Evolutionary conservation across 176 grass and related monocot species (phyloP).

Genomic region (Aegilops umbellulata): DNA sequence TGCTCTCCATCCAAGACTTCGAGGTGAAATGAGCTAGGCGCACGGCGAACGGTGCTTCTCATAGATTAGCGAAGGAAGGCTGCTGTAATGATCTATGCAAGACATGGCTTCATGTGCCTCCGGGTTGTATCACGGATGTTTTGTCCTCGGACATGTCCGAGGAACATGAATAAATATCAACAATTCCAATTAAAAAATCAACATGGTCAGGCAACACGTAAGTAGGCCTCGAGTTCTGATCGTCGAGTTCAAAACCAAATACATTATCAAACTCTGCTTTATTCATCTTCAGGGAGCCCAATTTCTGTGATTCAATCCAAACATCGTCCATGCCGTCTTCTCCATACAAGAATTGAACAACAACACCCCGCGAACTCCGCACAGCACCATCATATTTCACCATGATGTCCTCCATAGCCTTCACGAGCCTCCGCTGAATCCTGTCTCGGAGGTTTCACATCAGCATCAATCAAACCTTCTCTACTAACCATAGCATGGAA

Average conservation of each 20-base stretch:
- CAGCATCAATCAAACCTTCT: conserved; percentile 80
- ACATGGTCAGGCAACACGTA: conserved; percentile 60
- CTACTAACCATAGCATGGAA: conserved; percentile 89
- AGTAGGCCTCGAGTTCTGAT: conserved; percentile 59
- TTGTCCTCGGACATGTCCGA: too few species aligned
- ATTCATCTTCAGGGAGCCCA: conserved; percentile 95
- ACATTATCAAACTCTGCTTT: conserved; percentile 65
- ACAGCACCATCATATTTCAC: conserved; percentile 91
- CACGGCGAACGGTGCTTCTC: too few species aligned
- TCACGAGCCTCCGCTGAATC: conserved; percentile 79
- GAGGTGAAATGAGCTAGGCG: too few species aligned
- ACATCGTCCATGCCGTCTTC: conserved; percentile 96
- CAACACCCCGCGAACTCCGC: conserved; percentile 77
- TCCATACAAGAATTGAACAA: conserved; percentile 90
- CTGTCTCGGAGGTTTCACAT: conserved; percentile 89
- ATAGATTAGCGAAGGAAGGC: too few species aligned
- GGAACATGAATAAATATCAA: too few species aligned
- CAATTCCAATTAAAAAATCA: too few species aligned
- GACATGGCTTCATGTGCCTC: too few species aligned
- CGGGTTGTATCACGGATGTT: too few species aligned
- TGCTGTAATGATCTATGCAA: too few species aligned
- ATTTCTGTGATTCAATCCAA: conserved; percentile 88
- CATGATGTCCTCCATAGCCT: conserved; percentile 99
- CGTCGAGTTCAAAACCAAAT: conserved; percentile 78
- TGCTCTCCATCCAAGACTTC: too few species aligned